Percentiles rank a stretch among this genome's conserved stretches.
These are phyloP conservation scores for Hyaloscypha hepaticicola DNA, from an alignment of 495 filamentous ascomycete species.

Conservation along the genomic window DNA sequence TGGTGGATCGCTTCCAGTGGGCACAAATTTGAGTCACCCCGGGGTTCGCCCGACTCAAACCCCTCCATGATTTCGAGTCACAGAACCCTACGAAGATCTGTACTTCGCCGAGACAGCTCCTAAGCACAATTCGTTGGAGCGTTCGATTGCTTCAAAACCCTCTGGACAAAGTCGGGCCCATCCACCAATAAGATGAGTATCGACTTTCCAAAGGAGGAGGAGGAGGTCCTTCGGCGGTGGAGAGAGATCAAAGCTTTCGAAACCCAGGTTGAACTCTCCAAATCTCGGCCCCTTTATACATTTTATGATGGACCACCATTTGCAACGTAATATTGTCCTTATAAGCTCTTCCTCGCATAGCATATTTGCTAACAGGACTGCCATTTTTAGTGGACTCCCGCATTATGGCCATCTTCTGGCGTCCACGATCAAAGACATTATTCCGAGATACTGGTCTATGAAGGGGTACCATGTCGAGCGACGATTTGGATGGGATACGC, in stretches of 20 bases:
- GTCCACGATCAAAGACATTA: constrained; percentile 97
- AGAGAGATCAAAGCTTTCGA: constrained; percentile 87
- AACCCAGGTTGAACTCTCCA: constrained; percentile 58
- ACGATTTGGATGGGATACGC: constrained; percentile 80
- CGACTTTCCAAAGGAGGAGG: constrained; percentile 90
- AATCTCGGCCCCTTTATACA: constrained; percentile 72
- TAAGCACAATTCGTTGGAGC: too few species aligned
- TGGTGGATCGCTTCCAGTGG: background rate
- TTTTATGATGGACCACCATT: constrained; percentile 70
- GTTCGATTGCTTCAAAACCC: background rate
- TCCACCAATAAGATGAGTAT: constrained; percentile 64
- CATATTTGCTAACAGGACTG: background rate
- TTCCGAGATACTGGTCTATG: constrained; percentile 97
- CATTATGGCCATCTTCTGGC: constrained; percentile 96
- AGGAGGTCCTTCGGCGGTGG: constrained; percentile 77
- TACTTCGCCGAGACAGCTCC: background rate
- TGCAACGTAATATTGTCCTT: constrained; percentile 49
- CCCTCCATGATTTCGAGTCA: background rate
- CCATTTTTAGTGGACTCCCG: constrained; percentile 61
- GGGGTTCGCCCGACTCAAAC: background rate
- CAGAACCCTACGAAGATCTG: background rate
- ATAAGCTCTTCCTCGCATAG: constrained; percentile 41
- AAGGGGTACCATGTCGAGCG: constrained; percentile 85
- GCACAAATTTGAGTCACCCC: constrained; percentile 9
- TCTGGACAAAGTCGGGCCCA: background rate